Evolutionary conservation across 306 rosid genomes (phyloP).

Genomic region (Chamaecrista fasciculata): DNA sequence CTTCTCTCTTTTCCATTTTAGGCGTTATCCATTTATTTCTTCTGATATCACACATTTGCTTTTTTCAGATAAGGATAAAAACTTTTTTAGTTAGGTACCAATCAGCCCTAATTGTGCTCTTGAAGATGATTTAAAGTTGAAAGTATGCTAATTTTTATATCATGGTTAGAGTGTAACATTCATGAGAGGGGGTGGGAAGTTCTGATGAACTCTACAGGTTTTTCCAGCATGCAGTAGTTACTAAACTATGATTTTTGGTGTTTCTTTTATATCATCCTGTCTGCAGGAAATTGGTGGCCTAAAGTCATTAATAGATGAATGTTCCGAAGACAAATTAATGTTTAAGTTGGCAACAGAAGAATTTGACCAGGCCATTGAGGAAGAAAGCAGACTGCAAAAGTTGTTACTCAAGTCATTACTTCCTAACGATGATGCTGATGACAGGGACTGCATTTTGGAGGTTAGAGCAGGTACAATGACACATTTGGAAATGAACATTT

Average conservation of each 20-base stretch:
- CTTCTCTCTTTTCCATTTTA: too few species aligned
- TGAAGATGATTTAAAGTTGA: not conserved
- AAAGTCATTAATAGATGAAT: slow-evolving; percentile 63
- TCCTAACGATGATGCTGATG: slow-evolving; percentile 94
- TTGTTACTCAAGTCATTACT: slow-evolving; percentile 70
- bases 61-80: not conserved
- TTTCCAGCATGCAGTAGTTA: slow-evolving; percentile 19
- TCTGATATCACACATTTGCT: not conserved
- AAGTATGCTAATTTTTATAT: slow-evolving; percentile 5
- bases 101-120: not conserved
- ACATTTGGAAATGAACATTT: slow-evolving; percentile 25
- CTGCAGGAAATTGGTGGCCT: slow-evolving; percentile 72
- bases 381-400: slow-evolving; percentile 61
- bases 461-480: slow-evolving; percentile 81
- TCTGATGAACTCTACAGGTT: too few species aligned
- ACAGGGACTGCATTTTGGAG: slow-evolving; percentile 91
- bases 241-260: not conserved
- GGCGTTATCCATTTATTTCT: too few species aligned
- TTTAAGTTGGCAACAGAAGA: slow-evolving; percentile 75
- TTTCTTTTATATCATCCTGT: not conserved
- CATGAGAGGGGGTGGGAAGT: not conserved
- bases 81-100: not conserved
- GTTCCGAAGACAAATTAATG: slow-evolving; percentile 81
- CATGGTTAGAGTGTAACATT: slow-evolving; percentile 3
- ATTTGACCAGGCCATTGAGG: slow-evolving; percentile 52